Evolutionary conservation across 495 filamentous ascomycete species (phyloP), one percentile per base, ranked within the genome.

Genomic region (Aspergillus campestris): DNA sequence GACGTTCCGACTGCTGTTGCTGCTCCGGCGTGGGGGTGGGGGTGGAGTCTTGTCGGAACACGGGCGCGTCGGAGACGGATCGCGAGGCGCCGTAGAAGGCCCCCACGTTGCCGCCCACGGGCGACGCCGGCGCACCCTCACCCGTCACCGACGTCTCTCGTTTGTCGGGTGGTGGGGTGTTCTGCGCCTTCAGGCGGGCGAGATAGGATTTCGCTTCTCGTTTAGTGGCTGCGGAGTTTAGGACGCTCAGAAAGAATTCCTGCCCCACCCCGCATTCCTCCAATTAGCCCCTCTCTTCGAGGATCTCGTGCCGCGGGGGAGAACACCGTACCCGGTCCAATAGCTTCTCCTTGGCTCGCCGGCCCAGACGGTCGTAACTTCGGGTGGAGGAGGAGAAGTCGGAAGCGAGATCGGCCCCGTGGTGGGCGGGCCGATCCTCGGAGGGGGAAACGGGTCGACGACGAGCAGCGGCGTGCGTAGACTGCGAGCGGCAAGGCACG

Each of bases 121-220:
- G 44, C 57, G 57, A 37, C 12, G 59, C 36, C 37, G 32, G 33
- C 6, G 48, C 48, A 36, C 56, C 52, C 40, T 59, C 59, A 1
- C 18, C 18, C 2, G 18, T 24, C 18, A 24, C 18, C 18, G 18
- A 24, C 18, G 18, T 24, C 18, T 24, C 2, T 24, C 12, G 31
- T 31, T 12, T 43, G 42, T 49, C 52, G 52, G 32, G 34, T 52
- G 14, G 41, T 42, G 35, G 50, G 35, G 40, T 52, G 38, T 55
- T 61, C 18, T 58, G 55, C 15, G 75, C 73, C 34, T 80, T 80
- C 61, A 92, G 88, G 31, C 82, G 86, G 44, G 88, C 79, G 7
- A 96, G 70, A 56, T 95, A 96, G 7, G 84, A 80, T 61, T 83
- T 87, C 36, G 89, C 91, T 64, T 96, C 90, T 43, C 90, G 81